A percentile compares a stretch with the other conserved stretches of the same genome.
Conservation (phyloP, 2,329 filamentous ascomycete genomes). For the Arthrocladium fulminans region DNA sequence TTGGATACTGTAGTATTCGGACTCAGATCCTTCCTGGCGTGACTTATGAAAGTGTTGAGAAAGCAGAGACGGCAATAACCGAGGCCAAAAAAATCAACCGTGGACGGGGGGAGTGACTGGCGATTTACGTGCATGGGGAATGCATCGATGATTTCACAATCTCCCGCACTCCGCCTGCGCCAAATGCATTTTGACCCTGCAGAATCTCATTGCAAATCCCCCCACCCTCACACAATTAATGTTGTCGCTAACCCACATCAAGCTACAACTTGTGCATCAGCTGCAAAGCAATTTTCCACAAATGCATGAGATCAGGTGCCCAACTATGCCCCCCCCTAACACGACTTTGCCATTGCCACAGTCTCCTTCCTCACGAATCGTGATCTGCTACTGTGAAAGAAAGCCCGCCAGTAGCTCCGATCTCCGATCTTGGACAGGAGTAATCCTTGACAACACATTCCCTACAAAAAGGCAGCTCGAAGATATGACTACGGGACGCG, state of each 20-base stretch:
- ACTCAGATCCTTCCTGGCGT: too few species aligned
- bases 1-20: neutral
- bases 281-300: neutral
- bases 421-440: neutral
- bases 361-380: neutral
- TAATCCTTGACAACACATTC: too few species aligned
- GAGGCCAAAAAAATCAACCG: too few species aligned
- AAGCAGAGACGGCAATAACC: too few species aligned
- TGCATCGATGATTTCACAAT: too few species aligned
- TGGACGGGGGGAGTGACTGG: too few species aligned
- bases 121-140: too few species aligned
- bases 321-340: neutral
- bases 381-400: neutral
- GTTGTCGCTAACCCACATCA: neutral
- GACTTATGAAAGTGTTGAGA: too few species aligned
- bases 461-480: neutral
- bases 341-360: neutral
- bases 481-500: neutral
- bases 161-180: neutral
- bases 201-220: neutral
- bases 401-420: neutral
- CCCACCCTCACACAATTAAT: neutral
- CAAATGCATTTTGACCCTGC: neutral
- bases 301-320: constrained; percentile 4
- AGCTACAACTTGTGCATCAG: neutral